These are phyloP conservation scores for Flaveria linearis DNA, from an alignment of 129 eudicot genomes.

Conservation along the genomic window DNA sequence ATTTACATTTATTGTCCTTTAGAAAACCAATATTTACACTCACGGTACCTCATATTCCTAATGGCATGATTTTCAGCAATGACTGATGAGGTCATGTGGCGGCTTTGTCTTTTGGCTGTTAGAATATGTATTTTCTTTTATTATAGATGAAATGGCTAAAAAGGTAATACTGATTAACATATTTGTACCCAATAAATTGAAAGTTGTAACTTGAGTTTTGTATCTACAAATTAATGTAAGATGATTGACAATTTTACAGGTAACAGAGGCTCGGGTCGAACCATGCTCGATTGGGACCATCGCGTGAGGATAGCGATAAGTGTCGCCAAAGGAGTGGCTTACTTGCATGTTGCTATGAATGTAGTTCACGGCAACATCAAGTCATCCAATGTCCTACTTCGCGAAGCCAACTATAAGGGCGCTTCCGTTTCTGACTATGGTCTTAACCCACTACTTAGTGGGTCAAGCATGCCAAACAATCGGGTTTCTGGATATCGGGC, in stretches of 20 bases:
- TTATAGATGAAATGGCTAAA: too few species aligned
- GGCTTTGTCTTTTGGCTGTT: too few species aligned
- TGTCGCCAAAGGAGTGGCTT: not conserved
- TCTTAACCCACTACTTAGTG: not conserved
- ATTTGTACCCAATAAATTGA: not conserved
- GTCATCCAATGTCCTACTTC: slow-evolving; percentile 6
- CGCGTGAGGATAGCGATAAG: not conserved
- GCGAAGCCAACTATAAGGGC: not conserved
- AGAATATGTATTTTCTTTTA: too few species aligned
- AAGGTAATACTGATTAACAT: too few species aligned
- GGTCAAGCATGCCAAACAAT: not conserved
- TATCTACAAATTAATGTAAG: not conserved
- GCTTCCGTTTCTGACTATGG: slow-evolving; percentile 5
- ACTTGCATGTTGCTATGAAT: not conserved
- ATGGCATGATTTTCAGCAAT: not conserved
- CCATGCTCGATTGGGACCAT: not conserved
- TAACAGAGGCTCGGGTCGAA: not conserved
- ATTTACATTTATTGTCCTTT: not conserved
- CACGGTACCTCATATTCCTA: not conserved
- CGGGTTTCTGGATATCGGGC: not conserved
- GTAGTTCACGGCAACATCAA: slow-evolving; percentile 5
- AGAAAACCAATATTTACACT: not conserved
- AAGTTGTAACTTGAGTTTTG: not conserved
- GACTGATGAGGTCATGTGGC: too few species aligned
- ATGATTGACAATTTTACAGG: not conserved